phyloP scores from a whole-genome alignment of 2,329 filamentous ascomycete genomes.

The Diaporthe amygdali region DNA sequence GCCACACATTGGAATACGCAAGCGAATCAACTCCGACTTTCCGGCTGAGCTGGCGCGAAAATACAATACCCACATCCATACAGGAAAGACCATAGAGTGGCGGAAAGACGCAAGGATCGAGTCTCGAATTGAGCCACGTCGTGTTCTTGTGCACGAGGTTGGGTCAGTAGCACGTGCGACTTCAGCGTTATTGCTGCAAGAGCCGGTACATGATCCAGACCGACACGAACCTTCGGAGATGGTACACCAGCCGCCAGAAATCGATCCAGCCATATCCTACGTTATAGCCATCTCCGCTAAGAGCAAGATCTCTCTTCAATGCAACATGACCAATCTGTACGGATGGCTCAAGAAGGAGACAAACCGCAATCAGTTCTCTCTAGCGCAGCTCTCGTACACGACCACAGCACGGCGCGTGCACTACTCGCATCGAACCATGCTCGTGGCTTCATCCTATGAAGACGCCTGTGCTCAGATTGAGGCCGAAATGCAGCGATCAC shows the following conservation, averaged over 20 bases:
- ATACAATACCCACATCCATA: background rate
- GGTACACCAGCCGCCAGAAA: conserved; percentile 9
- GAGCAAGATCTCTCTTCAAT: conserved; percentile 57
- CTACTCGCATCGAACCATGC: conserved; percentile 58
- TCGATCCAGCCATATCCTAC: conserved; percentile 60
- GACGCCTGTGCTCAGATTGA: conserved; percentile 39
- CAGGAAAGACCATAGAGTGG: background rate
- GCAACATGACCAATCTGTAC: conserved; percentile 61
- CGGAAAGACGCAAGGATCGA: accelerated
- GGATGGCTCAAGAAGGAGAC: conserved; percentile 56
- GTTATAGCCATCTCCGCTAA: conserved; percentile 63
- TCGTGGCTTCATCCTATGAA: conserved; percentile 44
- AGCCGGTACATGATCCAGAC: conserved; percentile 44
- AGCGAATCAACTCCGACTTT: conserved; percentile 28
- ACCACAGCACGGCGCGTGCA: conserved; percentile 71
- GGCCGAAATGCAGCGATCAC: conserved; percentile 44
- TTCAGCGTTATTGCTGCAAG: conserved; percentile 70
- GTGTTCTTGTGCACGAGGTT: conserved; percentile 70
- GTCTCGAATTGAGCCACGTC: conserved; percentile 40
- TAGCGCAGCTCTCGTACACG: conserved; percentile 68
- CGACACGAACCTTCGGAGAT: background rate
- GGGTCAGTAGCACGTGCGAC: conserved; percentile 71
- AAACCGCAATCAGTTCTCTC: conserved; percentile 41
- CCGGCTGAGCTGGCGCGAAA: conserved; percentile 24
- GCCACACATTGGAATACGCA: conserved; percentile 28